A percentile compares a stretch with the other conserved stretches of the same genome.
These are phyloP conservation scores for Chenopodium formosanum DNA, from an alignment of 148 eudicot species.

Conservation along the genomic window DNA sequence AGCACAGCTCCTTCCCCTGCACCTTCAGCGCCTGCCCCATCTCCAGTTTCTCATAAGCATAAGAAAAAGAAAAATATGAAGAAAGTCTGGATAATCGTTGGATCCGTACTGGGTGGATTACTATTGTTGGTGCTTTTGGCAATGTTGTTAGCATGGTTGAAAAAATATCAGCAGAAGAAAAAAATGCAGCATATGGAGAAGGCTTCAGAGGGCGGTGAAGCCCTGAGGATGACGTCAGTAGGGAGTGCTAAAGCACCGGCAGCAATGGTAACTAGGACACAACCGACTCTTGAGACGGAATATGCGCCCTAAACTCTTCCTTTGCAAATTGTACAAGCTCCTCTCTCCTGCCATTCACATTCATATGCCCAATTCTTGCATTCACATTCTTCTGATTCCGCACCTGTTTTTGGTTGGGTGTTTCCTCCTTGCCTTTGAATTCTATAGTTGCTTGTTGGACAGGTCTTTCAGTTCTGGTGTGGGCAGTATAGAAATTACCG, in stretches of 20 bases:
- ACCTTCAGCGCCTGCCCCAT: conserved; percentile 33
- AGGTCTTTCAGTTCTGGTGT: conserved; percentile 28
- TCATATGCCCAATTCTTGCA: conserved; percentile 39
- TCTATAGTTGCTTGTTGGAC: conserved; percentile 25
- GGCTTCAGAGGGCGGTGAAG: conserved; percentile 83
- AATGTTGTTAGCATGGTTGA: conserved; percentile 44
- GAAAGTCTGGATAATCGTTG: conserved; percentile 66
- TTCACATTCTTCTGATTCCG: conserved; percentile 46
- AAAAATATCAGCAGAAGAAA: conserved; percentile 45
- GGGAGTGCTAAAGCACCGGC: conserved; percentile 81
- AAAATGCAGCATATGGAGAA: conserved; percentile 71
- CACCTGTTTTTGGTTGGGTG: conserved; percentile 46
- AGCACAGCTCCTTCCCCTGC: conserved; percentile 46
- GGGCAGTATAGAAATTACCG: conserved; percentile 29
- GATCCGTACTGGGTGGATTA: conserved; percentile 75
- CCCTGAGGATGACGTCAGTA: conserved; percentile 59
- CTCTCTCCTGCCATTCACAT: conserved; percentile 33
- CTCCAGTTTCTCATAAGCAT: conserved; percentile 22
- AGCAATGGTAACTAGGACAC: conserved; percentile 77
- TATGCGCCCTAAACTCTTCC: conserved; percentile 52
- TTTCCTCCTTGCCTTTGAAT: conserved; percentile 22
- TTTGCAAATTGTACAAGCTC: conserved; percentile 34
- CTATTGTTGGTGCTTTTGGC: conserved; percentile 50
- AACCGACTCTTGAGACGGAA: conserved; percentile 78
- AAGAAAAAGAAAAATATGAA: conserved; percentile 38